Evolutionary conservation across 208 protist species (phyloP), one percentile per base, ranked within the genome.

Genomic region (Leishmania tarentolae): DNA sequence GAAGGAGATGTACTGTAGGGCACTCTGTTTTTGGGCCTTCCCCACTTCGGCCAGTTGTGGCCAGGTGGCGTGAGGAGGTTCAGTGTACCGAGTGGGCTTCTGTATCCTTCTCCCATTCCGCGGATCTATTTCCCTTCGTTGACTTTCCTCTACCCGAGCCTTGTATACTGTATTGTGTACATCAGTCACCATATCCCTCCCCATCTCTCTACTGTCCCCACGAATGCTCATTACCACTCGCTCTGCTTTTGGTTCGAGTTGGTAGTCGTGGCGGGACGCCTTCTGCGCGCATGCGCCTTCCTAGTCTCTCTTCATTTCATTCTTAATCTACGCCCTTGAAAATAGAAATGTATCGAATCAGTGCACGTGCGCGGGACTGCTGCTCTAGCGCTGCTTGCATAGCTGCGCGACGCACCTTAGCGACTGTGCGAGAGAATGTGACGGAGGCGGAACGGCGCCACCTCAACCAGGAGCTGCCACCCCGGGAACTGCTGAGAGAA

Each of bases 401-500:
- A n/a, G 50, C 71, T 4, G 31, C 71, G 4, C 47, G 71, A 59
- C 71, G 71, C 71, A 31, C 71, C 47, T 47, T 79, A 2, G 76
- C 11, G 28, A 79, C 40, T 28, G 61, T 74, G 78, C 75, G 83
- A 31, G 76, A 86, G 9, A 80, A 77, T 6, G 70, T 93, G 3
- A 89, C 91, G 28, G 81, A 88, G 59, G 91, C 89, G 80, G 94
- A 95, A 86, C 79, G 83, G 53, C 83, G 78, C 19, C 91, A 94
- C 74, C 84, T 95, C 35, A 85, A 95, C 21, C 92, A 96, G 71
- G 87, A 93, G 75, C 73, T 95, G 31, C 94, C 94, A 5, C 92
- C 92, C 44, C 84, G 89, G 0, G 91, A 94, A 57, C 86, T 96
- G 31, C 85, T 97, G 59, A 76, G 70, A 24, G 86, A 91, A 75